Percentiles rank a stretch among this genome's conserved stretches.
Conservation (phyloP, 2,329 filamentous ascomycete species). For the Aspergillus tanneri region DNA sequence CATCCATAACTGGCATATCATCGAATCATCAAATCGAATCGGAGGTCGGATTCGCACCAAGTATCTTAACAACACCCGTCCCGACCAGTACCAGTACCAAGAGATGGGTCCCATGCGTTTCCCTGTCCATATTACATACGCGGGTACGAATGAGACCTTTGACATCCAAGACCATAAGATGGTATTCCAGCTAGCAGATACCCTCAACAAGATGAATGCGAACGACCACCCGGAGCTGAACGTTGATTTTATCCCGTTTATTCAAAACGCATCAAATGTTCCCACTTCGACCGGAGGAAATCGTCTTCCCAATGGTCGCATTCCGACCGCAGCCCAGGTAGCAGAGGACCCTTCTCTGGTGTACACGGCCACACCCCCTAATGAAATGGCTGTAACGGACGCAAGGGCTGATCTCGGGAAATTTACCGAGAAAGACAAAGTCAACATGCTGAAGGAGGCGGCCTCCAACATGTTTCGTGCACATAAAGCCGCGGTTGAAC, state of each 20-base stretch:
- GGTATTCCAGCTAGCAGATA: constrained; percentile 44
- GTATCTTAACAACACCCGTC: constrained; percentile 42
- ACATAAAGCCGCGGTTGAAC: constrained; percentile 54
- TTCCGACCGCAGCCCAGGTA: constrained; percentile 54
- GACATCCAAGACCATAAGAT: constrained; percentile 46
- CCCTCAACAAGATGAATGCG: constrained; percentile 44
- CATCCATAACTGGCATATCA: constrained; percentile 47
- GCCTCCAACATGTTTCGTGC: constrained; percentile 46
- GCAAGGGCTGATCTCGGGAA: constrained; percentile 44
- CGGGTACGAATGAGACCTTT: constrained; percentile 44
- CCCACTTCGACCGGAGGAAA: constrained; percentile 51
- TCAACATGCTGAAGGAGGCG: constrained; percentile 30
- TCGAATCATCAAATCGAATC: constrained; percentile 44
- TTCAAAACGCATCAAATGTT: constrained; percentile 50
- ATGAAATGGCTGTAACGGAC: constrained; percentile 35
- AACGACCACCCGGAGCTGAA: constrained; percentile 33
- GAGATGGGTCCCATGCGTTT: constrained; percentile 51
- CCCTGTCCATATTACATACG: constrained; percentile 42
- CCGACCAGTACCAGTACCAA: constrained; percentile 39
- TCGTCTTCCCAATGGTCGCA: constrained; percentile 52
- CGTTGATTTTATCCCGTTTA: constrained; percentile 46
- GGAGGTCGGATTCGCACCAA: constrained; percentile 47
- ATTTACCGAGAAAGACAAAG: constrained; percentile 29
- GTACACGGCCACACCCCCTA: constrained; percentile 35
- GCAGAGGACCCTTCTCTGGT: constrained; percentile 42